Base-by-base conservation (phyloP, 805 yeast species). In the Candida incommunis region DNA sequence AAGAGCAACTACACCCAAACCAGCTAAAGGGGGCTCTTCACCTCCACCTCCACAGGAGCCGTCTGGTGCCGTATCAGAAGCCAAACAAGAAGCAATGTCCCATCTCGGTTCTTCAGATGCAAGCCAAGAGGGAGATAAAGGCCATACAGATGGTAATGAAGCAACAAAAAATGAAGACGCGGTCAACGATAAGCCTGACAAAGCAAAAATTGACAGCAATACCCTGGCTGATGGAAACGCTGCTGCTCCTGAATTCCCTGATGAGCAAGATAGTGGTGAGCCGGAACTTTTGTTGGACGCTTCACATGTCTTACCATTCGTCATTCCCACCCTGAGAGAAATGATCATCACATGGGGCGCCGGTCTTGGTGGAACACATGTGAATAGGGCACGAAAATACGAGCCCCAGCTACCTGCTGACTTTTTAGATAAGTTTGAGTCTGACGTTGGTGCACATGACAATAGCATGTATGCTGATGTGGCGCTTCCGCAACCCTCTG, bases 371-470 rank as follows among this genome's bases (percentile, higher is more conserved):
- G 83, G 85, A 1, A 61, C 74, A 1, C 70, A 75, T 44, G 67
- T 67, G 35, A 65, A 67, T 20, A 71, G 78, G 43, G 73, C 82
- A 18, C 66, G 67, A 46, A 64, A 71, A 44, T 80, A 70, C 55
- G 84, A 80, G 57, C 96, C 96, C 1, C 65, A 75, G 21, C 62
- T 87, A 41, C 90, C 95, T 0, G 63, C 76, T 20, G 76, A 75
- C 16, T 67, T 86, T 11, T 63, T 80, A 46, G 95, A 85, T 56
- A 76, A 74, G 44, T 64, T 85, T 27, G 94, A 82, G 51, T 83
- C 77, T 21, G 47, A 42, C 13, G 41, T 44, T 13, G 44, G 43
- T 15, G 31, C 42, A n/a, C 40, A 37, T 15, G 48, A 43, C 18
- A 40, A 27, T 27, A 43, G 42, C 22, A 42, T 46, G 13, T 54